Percentiles rank a stretch among this genome's conserved stretches.
Conservation (phyloP, 2,329 filamentous ascomycete species). For the Magnaporthales sp. region DNA sequence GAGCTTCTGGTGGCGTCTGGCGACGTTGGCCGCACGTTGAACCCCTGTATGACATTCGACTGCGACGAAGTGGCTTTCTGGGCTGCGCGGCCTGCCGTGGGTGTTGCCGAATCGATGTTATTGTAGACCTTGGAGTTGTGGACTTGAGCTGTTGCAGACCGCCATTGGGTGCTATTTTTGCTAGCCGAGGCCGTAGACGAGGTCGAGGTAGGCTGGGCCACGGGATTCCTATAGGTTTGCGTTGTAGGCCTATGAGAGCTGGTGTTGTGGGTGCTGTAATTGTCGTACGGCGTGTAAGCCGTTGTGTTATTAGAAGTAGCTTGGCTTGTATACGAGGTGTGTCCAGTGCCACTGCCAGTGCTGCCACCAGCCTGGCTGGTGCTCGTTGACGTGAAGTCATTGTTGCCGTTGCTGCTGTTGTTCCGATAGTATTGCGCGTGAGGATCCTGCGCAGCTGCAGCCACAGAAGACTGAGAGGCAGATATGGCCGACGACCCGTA, state of each 20-base stretch:
- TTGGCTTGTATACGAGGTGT: slow-evolving; percentile 11
- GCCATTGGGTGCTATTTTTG: slow-evolving; percentile 16
- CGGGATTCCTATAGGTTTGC: slow-evolving; percentile 9
- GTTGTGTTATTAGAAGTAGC: slow-evolving; percentile 10
- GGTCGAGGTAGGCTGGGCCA: slow-evolving; percentile 18
- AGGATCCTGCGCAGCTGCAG: slow-evolving; percentile 18
- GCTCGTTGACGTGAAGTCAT: background rate
- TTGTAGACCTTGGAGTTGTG: slow-evolving; percentile 19
- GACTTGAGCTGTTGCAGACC: slow-evolving; percentile 15
- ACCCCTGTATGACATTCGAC: slow-evolving; percentile 10
- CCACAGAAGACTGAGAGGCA: background rate
- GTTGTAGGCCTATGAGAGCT: background rate
- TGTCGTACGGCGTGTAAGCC: slow-evolving; percentile 7
- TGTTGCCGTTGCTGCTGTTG: slow-evolving; percentile 8
- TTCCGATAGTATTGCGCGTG: slow-evolving; percentile 13
- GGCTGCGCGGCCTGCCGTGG: slow-evolving; percentile 13
- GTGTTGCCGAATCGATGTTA: slow-evolving; percentile 10
- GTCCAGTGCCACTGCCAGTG: background rate
- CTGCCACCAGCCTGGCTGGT: slow-evolving; percentile 4
- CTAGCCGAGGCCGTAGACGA: slow-evolving; percentile 18
- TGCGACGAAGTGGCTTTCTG: slow-evolving; percentile 14
- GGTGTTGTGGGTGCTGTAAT: slow-evolving; percentile 18
- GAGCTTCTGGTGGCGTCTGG: slow-evolving; percentile 11
- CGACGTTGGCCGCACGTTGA: slow-evolving; percentile 16
- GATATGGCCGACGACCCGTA: slow-evolving; percentile 10